A percentile compares a stretch with the other conserved stretches of the same genome.
These are phyloP conservation scores for Alternaria longipes DNA, from an alignment of 2,329 filamentous ascomycete species.

Conservation along the genomic window DNA sequence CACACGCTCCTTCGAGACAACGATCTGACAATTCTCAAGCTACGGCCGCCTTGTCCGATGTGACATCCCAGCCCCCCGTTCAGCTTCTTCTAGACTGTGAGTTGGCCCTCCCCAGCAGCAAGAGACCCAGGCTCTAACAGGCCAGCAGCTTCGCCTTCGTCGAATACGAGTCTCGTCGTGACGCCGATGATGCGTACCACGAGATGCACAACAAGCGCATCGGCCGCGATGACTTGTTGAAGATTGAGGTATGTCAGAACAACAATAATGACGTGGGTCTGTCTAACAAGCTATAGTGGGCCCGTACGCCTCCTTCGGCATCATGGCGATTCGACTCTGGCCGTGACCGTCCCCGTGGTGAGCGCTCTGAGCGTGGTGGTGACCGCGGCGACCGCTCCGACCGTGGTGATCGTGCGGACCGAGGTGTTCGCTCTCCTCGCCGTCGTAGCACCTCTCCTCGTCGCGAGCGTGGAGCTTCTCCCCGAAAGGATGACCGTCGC, in stretches of 20 bases:
- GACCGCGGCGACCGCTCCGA: slow-evolving; percentile 67
- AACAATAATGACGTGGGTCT: slow-evolving; percentile 1
- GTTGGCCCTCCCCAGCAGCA: slow-evolving; percentile 54
- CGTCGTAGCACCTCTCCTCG: slow-evolving; percentile 62
- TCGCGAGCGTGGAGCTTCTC: slow-evolving; percentile 71
- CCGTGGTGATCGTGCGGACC: slow-evolving; percentile 71
- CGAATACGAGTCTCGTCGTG: slow-evolving; percentile 97
- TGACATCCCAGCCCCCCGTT: slow-evolving; percentile 95
- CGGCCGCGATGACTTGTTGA: slow-evolving; percentile 91
- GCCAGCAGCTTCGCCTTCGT: slow-evolving; percentile 92
- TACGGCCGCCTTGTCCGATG: slow-evolving; percentile 98
- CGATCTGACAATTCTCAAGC: slow-evolving; percentile 67
- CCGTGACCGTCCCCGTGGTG: slow-evolving; percentile 42
- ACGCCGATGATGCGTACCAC: slow-evolving; percentile 98
- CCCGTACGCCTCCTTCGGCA: slow-evolving; percentile 94
- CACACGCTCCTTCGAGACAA: slow-evolving; percentile 22
- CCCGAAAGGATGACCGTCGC: slow-evolving; percentile 73
- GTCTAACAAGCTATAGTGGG: slow-evolving; percentile 74
- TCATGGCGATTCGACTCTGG: slow-evolving; percentile 98
- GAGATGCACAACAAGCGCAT: slow-evolving; percentile 99
- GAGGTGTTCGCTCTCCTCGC: slow-evolving; percentile 71
- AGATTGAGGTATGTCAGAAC: slow-evolving; percentile 81
- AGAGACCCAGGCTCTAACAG: slow-evolving; percentile 28
- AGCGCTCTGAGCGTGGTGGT: slow-evolving; percentile 72
- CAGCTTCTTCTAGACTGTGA: slow-evolving; percentile 93